These are phyloP conservation scores for Taxawa tesnikishii DNA, from an alignment of 2,329 filamentous ascomycete species.

Conservation along the genomic window DNA sequence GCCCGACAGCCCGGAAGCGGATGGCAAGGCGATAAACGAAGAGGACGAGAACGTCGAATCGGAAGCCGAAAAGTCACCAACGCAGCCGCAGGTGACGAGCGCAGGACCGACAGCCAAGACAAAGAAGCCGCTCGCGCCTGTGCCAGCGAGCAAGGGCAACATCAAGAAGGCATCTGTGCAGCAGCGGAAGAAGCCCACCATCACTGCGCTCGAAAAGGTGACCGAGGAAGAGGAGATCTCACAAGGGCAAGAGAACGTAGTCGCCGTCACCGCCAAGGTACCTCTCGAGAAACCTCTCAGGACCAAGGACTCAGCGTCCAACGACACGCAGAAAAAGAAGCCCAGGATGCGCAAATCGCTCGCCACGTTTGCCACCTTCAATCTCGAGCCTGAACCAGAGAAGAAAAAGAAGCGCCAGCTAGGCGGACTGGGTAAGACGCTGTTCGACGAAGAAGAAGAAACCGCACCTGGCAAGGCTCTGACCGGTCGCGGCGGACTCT, in stretches of 20 bases:
- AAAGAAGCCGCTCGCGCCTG: constrained; percentile 31
- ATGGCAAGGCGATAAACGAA: constrained; percentile 11
- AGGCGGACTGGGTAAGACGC: constrained; percentile 22
- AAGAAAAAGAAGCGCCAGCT: constrained; percentile 24
- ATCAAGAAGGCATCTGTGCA: constrained; percentile 19
- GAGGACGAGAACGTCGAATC: constrained; percentile 16
- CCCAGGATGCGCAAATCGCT: constrained; percentile 31
- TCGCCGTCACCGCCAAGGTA: constrained; percentile 11
- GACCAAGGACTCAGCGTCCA: too few relatives aligned
- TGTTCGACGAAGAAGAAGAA: constrained; percentile 27
- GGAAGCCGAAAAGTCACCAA: constrained; percentile 9
- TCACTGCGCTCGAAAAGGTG: constrained; percentile 31
- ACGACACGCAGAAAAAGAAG: constrained; percentile 22
- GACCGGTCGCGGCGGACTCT: constrained; percentile 11
- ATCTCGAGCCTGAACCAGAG: constrained; percentile 16
- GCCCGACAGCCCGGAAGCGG: constrained; percentile 18
- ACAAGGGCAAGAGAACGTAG: constrained; percentile 24
- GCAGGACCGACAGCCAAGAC: constrained; percentile 14
- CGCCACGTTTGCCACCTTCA: constrained; percentile 28
- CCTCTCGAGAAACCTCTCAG: constrained; percentile 28
- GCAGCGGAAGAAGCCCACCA: constrained; percentile 23
- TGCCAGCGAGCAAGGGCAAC: constrained; percentile 32
- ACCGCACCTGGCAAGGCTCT: constrained; percentile 13
- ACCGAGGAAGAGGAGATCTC: constrained; percentile 21
- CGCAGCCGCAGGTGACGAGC: constrained; percentile 2